Conservation (phyloP, 768 basidiomycete species). For the Fomitopsis serialis region DNA sequence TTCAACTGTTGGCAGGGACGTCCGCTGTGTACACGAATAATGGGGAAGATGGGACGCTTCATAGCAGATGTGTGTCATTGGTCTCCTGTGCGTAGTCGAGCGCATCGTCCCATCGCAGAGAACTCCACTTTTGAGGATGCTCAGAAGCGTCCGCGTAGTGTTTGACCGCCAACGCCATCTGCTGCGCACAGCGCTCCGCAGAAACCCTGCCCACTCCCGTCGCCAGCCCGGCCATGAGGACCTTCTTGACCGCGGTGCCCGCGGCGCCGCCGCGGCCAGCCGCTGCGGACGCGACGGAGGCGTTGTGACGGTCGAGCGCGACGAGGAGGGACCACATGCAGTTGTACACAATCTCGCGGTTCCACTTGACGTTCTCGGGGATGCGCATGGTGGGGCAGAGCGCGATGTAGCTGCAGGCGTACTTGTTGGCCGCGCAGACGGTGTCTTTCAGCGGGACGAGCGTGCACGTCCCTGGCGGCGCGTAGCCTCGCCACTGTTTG, state of each 20-base stretch:
- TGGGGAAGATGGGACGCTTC: neutral
- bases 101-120: constrained; percentile 4
- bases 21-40: too few relatives aligned
- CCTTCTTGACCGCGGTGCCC: constrained; percentile 1
- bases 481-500: constrained; percentile 8
- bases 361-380: constrained; percentile 11
- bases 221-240: constrained; percentile 12
- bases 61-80: neutral
- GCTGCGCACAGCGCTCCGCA: neutral
- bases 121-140: constrained; percentile 6
- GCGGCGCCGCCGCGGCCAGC: neutral
- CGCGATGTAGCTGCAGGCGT: constrained; percentile 6
- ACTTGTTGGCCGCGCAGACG: constrained; percentile 4
- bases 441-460: constrained; percentile 9
- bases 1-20: too few relatives aligned
- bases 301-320: constrained; percentile 9
- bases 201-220: constrained; percentile 5
- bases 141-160: neutral
- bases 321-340: constrained; percentile 21
- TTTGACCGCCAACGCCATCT: constrained; percentile 1
- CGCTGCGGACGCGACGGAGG: too few relatives aligned
- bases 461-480: constrained; percentile 12
- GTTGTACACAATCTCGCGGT: constrained; percentile 19
- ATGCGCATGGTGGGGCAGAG: constrained; percentile 13
- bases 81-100: neutral